Percentiles rank a stretch among this genome's conserved stretches.
phyloP scores from a whole-genome alignment of 2,329 filamentous ascomycete genomes.

The Cadophora luteo-olivacea region DNA sequence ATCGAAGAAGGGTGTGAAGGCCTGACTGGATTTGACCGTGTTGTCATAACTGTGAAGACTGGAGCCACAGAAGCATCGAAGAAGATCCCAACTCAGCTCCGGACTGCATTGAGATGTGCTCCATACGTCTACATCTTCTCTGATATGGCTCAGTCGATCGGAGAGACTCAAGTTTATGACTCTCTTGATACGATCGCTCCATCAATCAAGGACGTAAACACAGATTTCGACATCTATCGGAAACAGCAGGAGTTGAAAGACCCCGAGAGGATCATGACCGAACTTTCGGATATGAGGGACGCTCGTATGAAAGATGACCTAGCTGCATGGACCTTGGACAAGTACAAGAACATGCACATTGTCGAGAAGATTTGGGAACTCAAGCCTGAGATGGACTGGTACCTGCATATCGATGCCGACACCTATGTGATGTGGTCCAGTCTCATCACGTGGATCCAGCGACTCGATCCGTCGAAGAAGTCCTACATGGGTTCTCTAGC shows the following conservation, averaged over 20 bases:
- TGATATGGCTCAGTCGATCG: slow-evolving; percentile 59
- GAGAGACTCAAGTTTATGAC: slow-evolving; percentile 52
- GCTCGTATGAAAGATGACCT: slow-evolving; percentile 42
- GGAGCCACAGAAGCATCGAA: slow-evolving; percentile 61
- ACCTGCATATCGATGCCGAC: slow-evolving; percentile 64
- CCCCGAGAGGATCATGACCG: slow-evolving; percentile 52
- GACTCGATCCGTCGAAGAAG: slow-evolving; percentile 42
- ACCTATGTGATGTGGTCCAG: slow-evolving; percentile 63
- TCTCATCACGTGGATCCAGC: slow-evolving; percentile 45
- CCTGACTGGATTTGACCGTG: slow-evolving; percentile 15
- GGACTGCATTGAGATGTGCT: slow-evolving; percentile 57
- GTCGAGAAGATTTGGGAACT: slow-evolving; percentile 58
- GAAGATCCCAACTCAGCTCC: slow-evolving; percentile 59
- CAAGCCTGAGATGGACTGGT: slow-evolving; percentile 62
- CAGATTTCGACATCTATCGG: slow-evolving; percentile 56
- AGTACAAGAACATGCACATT: slow-evolving; percentile 67
- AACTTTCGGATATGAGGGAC: slow-evolving; percentile 26
- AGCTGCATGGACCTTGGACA: slow-evolving; percentile 61
- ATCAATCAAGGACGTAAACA: slow-evolving; percentile 48
- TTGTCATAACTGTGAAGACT: slow-evolving; percentile 58
- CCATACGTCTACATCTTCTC: slow-evolving; percentile 61
- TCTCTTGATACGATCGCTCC: slow-evolving; percentile 52
- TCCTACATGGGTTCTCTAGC: slow-evolving; percentile 59
- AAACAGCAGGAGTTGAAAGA: slow-evolving; percentile 52
- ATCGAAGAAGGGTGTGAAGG: slow-evolving; percentile 8